Conservation (phyloP, 257 asterid genomes). For the Verbascum thapsus region DNA sequence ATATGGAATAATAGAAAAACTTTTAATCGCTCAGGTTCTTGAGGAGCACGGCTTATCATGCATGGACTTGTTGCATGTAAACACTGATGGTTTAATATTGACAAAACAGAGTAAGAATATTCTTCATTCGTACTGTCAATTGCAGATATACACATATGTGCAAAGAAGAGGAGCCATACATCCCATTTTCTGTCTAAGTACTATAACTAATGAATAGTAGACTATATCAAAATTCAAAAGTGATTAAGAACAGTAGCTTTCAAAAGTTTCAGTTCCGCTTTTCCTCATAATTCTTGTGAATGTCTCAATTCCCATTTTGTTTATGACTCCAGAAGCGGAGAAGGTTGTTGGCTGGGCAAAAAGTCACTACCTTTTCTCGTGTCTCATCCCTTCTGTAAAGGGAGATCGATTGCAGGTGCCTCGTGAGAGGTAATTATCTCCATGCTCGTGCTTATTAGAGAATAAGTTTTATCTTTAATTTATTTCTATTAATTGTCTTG, state of each 20-base stretch:
- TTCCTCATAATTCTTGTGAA: conserved; percentile 15
- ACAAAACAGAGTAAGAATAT: conserved; percentile 78
- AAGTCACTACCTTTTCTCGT: conserved; percentile 81
- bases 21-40: conserved; percentile 70
- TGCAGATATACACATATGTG: background rate
- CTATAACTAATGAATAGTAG: background rate
- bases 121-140: background rate
- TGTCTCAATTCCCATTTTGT: conserved; percentile 5
- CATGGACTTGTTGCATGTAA: conserved; percentile 71
- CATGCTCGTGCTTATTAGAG: conserved; percentile 26
- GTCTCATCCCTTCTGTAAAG: conserved; percentile 68
- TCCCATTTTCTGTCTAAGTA: conserved; percentile 9
- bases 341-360: conserved; percentile 96
- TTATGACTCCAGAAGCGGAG: conserved; percentile 73
- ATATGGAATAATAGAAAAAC: conserved; percentile 11
- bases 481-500: conserved; percentile 30
- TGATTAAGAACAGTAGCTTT: background rate
- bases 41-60: conserved; percentile 82
- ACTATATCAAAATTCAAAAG: conserved; percentile 2
- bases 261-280: background rate
- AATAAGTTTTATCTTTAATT: conserved; percentile 21
- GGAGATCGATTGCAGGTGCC: conserved; percentile 76
- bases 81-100: conserved; percentile 77
- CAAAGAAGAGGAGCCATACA: background rate
- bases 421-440: conserved; percentile 72